Evolutionary conservation across 1,284 basidiomycete species (phyloP), one percentile per base, ranked within the genome.

Genomic region (Ustilago shanxiensis): DNA sequence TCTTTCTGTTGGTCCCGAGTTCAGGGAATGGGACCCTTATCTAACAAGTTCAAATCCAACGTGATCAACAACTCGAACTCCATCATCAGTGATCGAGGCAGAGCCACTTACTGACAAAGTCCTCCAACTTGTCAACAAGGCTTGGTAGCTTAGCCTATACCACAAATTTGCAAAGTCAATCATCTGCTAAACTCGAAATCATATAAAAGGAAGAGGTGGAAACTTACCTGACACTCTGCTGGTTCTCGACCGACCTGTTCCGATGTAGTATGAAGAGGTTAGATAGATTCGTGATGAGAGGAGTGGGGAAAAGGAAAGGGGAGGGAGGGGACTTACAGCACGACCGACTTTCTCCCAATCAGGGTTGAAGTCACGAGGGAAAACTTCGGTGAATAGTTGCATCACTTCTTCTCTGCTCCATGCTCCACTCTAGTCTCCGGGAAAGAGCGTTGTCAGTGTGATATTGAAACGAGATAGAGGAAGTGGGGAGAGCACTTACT

Each of bases 401-500:
- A 72, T 63, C 45, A 66, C 66, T 31, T 72, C 70, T 39, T 69
- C 18, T 22, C 41, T 28, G 1, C 54, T 61, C 65, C 39, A 61
- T 22, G 13, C 6, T 2, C 24, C 47, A 13, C 47, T 49, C 33
- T 51, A 16, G 29, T 24, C 37, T 6, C n/a, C 24, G 4, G 28
- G 24, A 1, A 28, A 28, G 33, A 51, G 6, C 9, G 22, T n/a
- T 39, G 28, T 57, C 55, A 57, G 55, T 10, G 5, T 54, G 9
- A 18, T 3, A 13, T 33, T 10, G 16, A 14, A 37, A 8, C 9
- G 28, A 10, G 31, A 39, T 20, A 16, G 13, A n/a, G 22, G 35
- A 10, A 54, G 18, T 20, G n/a, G 9, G 52, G 33, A 26, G 13
- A 31, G 39, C 3, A 33, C 41, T 45, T 47, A 57, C 55, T 37